Conservation (phyloP, 352 stramenopile species). For the Aphanomyces cochlioides region DNA sequence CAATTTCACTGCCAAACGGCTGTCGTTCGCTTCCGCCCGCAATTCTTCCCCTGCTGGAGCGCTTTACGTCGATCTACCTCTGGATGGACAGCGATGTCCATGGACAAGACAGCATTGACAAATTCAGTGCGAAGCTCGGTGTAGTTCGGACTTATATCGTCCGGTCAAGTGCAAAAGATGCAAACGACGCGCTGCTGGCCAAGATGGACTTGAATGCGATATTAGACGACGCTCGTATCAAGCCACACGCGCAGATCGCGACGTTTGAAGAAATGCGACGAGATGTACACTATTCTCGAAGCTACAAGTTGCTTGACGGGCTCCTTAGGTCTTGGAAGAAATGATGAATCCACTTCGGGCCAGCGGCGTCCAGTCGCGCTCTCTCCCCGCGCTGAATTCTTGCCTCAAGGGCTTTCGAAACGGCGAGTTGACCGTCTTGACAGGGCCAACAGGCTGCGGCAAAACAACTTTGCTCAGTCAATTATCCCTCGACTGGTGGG, state of each 20-base stretch:
- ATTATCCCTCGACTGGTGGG: conserved; percentile 63
- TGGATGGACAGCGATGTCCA: conserved; percentile 99
- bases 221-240: conserved; percentile 72
- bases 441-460: conserved; percentile 93
- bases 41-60: conserved; percentile 94
- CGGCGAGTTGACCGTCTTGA: conserved; percentile 98
- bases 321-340: conserved; percentile 88
- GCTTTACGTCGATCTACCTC: conserved; percentile 96
- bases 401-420: conserved; percentile 96
- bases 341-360: conserved; percentile 93
- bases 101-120: conserved; percentile 92
- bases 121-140: conserved; percentile 96
- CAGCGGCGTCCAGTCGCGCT: conserved; percentile 88
- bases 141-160: conserved; percentile 90
- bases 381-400: conserved; percentile 92
- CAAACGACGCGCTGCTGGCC: conserved; percentile 95
- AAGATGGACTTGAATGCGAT: conserved; percentile 86
- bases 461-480: conserved; percentile 94
- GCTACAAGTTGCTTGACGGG: conserved; percentile 4
- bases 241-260: conserved; percentile 92
- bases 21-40: conserved; percentile 93
- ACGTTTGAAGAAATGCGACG: conserved; percentile 90
- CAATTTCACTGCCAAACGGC: conserved; percentile 96
- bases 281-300: conserved; percentile 38
- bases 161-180: conserved; percentile 90